Evolutionary conservation across 768 basidiomycete species (phyloP).

Genomic region (Mycena vulgaris): DNA sequence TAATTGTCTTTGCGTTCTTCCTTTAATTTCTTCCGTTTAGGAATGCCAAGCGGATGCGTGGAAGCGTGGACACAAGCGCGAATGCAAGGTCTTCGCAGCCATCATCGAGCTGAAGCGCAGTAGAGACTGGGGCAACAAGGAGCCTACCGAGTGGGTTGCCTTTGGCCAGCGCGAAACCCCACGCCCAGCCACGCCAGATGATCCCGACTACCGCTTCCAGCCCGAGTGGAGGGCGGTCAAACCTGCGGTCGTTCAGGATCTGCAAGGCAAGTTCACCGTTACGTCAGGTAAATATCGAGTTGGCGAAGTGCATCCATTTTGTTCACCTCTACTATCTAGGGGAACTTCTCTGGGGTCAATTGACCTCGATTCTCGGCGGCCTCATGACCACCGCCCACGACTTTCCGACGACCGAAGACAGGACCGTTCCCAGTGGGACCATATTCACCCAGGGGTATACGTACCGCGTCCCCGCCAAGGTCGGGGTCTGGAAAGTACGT

Average conservation of each 20-base stretch:
- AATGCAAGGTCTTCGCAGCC: slow-evolving; percentile 34
- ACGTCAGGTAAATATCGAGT: slow-evolving; percentile 22
- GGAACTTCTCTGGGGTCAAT: slow-evolving; percentile 36
- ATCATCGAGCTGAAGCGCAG: slow-evolving; percentile 32
- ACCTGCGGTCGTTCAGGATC: slow-evolving; percentile 2
- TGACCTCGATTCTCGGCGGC: slow-evolving; percentile 24
- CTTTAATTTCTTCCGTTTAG: neutral
- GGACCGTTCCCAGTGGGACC: slow-evolving; percentile 11
- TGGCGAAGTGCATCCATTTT: no score
- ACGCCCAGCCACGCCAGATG: neutral
- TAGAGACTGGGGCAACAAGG: slow-evolving; percentile 28
- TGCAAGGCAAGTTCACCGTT: slow-evolving; percentile 30
- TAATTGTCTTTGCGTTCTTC: neutral
- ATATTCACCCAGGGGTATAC: slow-evolving; percentile 16
- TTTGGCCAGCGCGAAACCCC: slow-evolving; percentile 24
- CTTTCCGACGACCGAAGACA: slow-evolving; percentile 18
- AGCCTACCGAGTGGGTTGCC: slow-evolving; percentile 26
- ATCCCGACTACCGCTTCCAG: slow-evolving; percentile 8
- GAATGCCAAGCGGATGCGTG: slow-evolving; percentile 38
- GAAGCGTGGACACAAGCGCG: slow-evolving; percentile 36
- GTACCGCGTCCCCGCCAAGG: slow-evolving; percentile 32
- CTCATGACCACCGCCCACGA: slow-evolving; percentile 19
- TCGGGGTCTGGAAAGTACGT: slow-evolving; percentile 36
- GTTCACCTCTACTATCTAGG: neutral
- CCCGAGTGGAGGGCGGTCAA: slow-evolving; percentile 27